A percentile compares a stretch with the other conserved stretches of the same genome.
These are phyloP conservation scores for Capsicum chinense DNA, from an alignment of 257 asterid species.

Conservation along the genomic window DNA sequence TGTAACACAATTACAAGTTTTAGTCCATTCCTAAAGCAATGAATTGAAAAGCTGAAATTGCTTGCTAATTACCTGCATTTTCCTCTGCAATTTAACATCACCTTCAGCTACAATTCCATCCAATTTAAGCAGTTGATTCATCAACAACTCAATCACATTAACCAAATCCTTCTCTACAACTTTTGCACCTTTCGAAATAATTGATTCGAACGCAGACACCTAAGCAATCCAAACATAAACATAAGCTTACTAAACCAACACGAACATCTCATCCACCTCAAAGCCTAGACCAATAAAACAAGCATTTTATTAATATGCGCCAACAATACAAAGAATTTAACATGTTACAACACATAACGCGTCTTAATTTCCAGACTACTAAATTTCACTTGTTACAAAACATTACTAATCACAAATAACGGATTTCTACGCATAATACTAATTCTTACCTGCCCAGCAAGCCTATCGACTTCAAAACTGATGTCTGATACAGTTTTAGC, in stretches of 20 bases:
- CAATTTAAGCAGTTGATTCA: conserved; percentile 78
- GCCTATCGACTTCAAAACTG: conserved; percentile 75
- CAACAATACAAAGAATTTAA: background rate
- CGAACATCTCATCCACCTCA: background rate
- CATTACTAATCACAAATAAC: background rate
- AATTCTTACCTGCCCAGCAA: conserved; percentile 64
- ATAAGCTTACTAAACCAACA: background rate
- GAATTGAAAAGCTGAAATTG: background rate
- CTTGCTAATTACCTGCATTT: conserved; percentile 64
- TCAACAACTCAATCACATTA: conserved; percentile 66
- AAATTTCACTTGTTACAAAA: background rate
- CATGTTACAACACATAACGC: background rate
- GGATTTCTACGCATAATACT: no score
- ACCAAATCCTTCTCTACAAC: conserved; percentile 68
- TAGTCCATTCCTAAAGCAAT: background rate
- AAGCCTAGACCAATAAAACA: background rate
- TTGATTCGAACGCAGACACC: conserved; percentile 76
- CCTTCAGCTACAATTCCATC: conserved; percentile 73
- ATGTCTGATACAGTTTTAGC: conserved; percentile 68
- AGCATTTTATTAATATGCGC: background rate
- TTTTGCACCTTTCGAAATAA: conserved; percentile 67
- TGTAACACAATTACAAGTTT: background rate
- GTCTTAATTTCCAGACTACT: background rate
- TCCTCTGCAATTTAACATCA: conserved; percentile 76
- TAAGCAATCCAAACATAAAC: conserved; percentile 36